A percentile compares a stretch with the other conserved stretches of the same genome.
Conservation (phyloP, 2,329 filamentous ascomycete species). For the Catunica adiposa region DNA sequence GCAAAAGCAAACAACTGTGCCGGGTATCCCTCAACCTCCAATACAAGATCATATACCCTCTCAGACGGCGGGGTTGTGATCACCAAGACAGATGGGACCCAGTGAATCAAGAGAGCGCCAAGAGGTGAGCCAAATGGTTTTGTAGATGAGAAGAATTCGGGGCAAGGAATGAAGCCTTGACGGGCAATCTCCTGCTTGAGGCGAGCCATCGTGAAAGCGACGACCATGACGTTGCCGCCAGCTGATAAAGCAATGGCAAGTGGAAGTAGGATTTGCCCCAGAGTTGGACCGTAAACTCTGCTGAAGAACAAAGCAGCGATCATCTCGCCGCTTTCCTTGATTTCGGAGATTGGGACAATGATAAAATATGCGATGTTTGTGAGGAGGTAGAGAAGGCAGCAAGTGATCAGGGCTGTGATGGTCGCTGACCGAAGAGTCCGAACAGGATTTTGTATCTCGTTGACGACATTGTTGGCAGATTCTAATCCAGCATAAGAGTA, state of each 20-base stretch:
- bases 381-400: conserved; percentile 48
- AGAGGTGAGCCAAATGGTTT: conserved; percentile 50
- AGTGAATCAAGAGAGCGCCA: conserved; percentile 52
- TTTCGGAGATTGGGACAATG: conserved; percentile 50
- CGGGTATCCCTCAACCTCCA: conserved; percentile 55
- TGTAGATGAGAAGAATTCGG: conserved; percentile 43
- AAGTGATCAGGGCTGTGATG: conserved; percentile 41
- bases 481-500: conserved; percentile 52
- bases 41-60: conserved; percentile 55
- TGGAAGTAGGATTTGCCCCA: conserved; percentile 43
- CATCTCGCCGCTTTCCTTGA: conserved; percentile 48
- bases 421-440: conserved; percentile 47
- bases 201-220: conserved; percentile 50
- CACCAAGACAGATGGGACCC: conserved; percentile 49
- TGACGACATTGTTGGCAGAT: conserved; percentile 54
- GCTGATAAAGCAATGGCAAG: conserved; percentile 51
- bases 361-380: conserved; percentile 47
- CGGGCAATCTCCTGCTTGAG: conserved; percentile 58
- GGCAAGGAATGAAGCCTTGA: conserved; percentile 52
- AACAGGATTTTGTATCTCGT: conserved; percentile 53
- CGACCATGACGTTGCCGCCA: conserved; percentile 56
- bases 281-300: conserved; percentile 39
- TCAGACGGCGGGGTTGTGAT: conserved; percentile 47
- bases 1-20: conserved; percentile 44
- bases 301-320: conserved; percentile 54